These are phyloP conservation scores for Albatrellus ellisii DNA, from an alignment of 768 basidiomycete genomes.

Conservation along the genomic window DNA sequence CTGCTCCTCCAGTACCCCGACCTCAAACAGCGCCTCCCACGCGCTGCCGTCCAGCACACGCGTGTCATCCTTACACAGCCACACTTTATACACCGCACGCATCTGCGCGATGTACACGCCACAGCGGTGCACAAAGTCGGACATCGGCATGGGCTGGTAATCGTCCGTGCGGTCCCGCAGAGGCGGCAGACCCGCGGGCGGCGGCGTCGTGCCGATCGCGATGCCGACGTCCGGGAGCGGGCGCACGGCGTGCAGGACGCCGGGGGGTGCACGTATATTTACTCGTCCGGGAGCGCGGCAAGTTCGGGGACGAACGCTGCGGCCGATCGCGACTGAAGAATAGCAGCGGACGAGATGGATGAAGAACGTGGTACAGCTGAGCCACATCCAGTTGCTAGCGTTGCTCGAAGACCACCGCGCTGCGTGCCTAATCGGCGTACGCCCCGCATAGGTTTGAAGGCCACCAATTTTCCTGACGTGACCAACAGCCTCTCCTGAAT, in stretches of 20 bases:
- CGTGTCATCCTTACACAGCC: not conserved
- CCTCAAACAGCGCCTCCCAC: not conserved
- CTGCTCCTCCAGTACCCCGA: too few relatives aligned
- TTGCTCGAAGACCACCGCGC: slow-evolving; percentile 4
- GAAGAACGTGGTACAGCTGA: slow-evolving; percentile 4
- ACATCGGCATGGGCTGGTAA: slow-evolving; percentile 1
- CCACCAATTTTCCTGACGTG: slow-evolving; percentile 17
- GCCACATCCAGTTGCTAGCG: slow-evolving; percentile 5
- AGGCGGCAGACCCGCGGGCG: not conserved
- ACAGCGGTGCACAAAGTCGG: slow-evolving; percentile 1
- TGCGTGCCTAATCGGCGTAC: slow-evolving; percentile 12
- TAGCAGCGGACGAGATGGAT: slow-evolving; percentile 1
- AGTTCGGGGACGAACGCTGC: slow-evolving; percentile 3
- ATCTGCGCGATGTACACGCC: slow-evolving; percentile 1
- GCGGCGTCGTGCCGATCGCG: not conserved
- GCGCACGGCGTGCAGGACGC: not conserved
- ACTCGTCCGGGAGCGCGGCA: not conserved
- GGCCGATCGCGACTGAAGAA: slow-evolving; percentile 2
- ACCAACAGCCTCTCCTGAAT: slow-evolving; percentile 18
- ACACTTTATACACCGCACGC: not conserved
- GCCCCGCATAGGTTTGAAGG: slow-evolving; percentile 18
- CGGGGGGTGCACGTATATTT: slow-evolving; percentile 1
- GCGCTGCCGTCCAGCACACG: slow-evolving; percentile 1
- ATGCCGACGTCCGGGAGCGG: not conserved
- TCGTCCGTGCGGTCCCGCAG: not conserved